Evolutionary conservation across 2,329 filamentous ascomycete species (phyloP).

Genomic region (Colletotrichum sp.): DNA sequence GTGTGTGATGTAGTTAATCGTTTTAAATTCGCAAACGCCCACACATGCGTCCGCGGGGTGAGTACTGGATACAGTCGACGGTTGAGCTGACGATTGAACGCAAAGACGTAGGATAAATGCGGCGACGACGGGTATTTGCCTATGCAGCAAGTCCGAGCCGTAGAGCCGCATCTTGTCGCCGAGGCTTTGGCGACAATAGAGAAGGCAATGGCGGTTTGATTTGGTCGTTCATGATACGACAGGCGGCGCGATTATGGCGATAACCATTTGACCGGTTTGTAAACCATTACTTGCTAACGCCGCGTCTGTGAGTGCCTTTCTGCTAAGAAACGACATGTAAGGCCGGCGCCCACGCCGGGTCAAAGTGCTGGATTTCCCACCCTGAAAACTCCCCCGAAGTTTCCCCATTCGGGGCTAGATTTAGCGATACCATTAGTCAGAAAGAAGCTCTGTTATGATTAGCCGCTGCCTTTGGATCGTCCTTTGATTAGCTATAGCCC

Average conservation of each 20-base stretch:
- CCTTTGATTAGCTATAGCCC: too few relatives aligned
- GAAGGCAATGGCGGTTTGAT: neutral
- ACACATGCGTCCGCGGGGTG: neutral
- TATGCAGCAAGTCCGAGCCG: neutral
- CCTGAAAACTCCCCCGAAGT: too few relatives aligned
- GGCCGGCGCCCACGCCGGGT: too few relatives aligned
- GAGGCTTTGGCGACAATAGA: neutral
- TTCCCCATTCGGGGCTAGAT: too few relatives aligned
- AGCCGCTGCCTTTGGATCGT: too few relatives aligned
- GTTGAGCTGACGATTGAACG: neutral
- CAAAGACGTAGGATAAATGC: neutral
- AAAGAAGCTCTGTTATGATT: too few relatives aligned
- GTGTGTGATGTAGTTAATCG: slow-evolving; percentile 84
- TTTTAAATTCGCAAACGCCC: slow-evolving; percentile 59
- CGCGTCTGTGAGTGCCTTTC: too few relatives aligned
- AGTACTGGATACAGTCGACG: neutral
- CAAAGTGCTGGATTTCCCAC: too few relatives aligned
- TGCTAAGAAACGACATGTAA: too few relatives aligned
- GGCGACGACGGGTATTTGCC: neutral
- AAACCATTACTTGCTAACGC: too few relatives aligned
- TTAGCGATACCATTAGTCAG: too few relatives aligned
- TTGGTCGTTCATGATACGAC: neutral
- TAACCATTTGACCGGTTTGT: too few relatives aligned
- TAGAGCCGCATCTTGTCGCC: neutral
- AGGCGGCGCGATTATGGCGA: neutral